Evolutionary conservation across 306 rosid genomes (phyloP).

Genomic region (Prunus mongolica): DNA sequence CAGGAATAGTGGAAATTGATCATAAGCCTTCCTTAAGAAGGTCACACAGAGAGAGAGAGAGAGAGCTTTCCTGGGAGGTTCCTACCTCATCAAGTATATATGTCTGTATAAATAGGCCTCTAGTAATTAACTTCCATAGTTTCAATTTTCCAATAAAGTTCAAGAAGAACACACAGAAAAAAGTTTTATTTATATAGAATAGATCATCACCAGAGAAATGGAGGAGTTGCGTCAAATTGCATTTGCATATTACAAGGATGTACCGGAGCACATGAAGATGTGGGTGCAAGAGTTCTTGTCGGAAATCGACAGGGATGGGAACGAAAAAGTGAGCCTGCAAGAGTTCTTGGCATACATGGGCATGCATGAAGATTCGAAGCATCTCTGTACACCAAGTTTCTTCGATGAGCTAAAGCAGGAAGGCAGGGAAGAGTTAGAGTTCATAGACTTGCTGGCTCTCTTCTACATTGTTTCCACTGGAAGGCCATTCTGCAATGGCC

Average conservation of each 20-base stretch:
- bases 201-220: background rate
- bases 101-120: too few species aligned
- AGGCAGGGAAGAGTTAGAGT: background rate
- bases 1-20: too few species aligned
- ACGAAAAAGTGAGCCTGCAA: background rate
- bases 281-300: background rate
- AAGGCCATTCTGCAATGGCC: conserved; percentile 12
- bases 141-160: too few species aligned
- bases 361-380: background rate
- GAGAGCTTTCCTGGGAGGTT: too few species aligned
- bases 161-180: too few species aligned
- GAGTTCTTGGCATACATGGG: conserved; percentile 17
- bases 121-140: too few species aligned
- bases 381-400: conserved; percentile 1
- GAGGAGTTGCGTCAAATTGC: conserved; percentile 17
- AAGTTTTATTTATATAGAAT: too few species aligned
- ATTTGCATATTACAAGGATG: background rate
- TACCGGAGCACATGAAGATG: background rate
- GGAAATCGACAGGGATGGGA: background rate
- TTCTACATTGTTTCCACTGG: conserved; percentile 15
- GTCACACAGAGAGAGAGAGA: too few species aligned
- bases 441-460: background rate
- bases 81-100: too few species aligned
- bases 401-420: conserved; percentile 4
- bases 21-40: too few species aligned